phyloP scores from a whole-genome alignment of 768 basidiomycete species.

The Termitomyces heimii region DNA sequence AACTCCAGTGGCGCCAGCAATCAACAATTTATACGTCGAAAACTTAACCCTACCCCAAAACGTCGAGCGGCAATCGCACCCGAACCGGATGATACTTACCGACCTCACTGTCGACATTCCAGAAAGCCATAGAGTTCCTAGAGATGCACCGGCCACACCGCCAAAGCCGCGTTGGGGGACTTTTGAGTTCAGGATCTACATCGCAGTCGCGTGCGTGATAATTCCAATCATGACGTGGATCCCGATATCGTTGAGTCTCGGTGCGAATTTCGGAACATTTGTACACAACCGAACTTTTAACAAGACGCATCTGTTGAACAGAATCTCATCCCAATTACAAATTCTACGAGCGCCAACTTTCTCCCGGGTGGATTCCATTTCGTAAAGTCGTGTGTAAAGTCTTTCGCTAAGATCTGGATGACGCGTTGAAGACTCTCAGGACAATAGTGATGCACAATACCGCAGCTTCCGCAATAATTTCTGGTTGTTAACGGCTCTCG shows the following conservation, averaged over 20 bases:
- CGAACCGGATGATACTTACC: slow-evolving; percentile 23
- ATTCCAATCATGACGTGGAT: slow-evolving; percentile 75
- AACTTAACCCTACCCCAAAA: slow-evolving; percentile 2
- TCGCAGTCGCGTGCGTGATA: slow-evolving; percentile 47
- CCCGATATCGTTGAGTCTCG: slow-evolving; percentile 62
- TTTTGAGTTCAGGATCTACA: slow-evolving; percentile 77
- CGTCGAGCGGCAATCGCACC: slow-evolving; percentile 2
- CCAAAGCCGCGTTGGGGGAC: slow-evolving; percentile 58
- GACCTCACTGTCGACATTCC: slow-evolving; percentile 55
- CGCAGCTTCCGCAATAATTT: slow-evolving; percentile 81
- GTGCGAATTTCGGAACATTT: slow-evolving; percentile 41
- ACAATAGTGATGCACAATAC: slow-evolving; percentile 91
- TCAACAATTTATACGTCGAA: neutral
- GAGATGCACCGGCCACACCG: slow-evolving; percentile 27
- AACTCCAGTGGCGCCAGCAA: neutral
- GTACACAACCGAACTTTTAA: neutral
- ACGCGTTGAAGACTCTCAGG: slow-evolving; percentile 41
- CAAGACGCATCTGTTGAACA: slow-evolving; percentile 19
- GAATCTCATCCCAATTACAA: slow-evolving; percentile 73
- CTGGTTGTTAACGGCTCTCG: slow-evolving; percentile 47
- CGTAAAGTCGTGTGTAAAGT: slow-evolving; percentile 59
- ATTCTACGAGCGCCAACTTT: slow-evolving; percentile 51
- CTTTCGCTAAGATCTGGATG: neutral
- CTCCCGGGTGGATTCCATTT: slow-evolving; percentile 77
- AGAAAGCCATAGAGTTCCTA: slow-evolving; percentile 22